phyloP scores from a whole-genome alignment of 768 basidiomycete genomes.

The Lentinula sp. region DNA sequence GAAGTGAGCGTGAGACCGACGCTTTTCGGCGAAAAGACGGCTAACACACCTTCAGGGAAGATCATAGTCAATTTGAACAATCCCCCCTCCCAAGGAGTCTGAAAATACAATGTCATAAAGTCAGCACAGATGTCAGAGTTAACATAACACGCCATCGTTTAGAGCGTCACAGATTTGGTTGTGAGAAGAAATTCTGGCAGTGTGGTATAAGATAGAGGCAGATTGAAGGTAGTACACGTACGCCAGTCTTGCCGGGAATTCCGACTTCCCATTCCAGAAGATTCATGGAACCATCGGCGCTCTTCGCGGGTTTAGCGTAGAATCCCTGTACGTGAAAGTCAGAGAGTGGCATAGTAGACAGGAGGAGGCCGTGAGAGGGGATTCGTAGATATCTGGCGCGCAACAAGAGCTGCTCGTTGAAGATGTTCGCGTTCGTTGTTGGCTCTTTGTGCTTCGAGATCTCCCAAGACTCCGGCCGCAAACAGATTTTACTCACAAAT shows the following conservation, averaged over 20 bases:
- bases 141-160: constrained; percentile 8
- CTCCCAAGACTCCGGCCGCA: not conserved
- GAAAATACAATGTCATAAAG: constrained; percentile 3
- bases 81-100: constrained; percentile 99
- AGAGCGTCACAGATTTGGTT: constrained; percentile 2
- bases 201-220: constrained; percentile 6
- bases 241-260: constrained; percentile 87
- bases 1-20: not conserved
- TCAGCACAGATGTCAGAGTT: constrained; percentile 10
- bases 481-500: constrained; percentile 58
- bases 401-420: not conserved
- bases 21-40: not conserved
- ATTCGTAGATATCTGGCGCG: not conserved
- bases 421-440: not conserved
- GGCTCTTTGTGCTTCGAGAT: not conserved
- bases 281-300: constrained; percentile 90
- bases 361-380: not conserved
- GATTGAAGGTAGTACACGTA: constrained; percentile 35
- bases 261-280: constrained; percentile 99
- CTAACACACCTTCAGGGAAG: constrained; percentile 83
- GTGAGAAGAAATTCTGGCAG: constrained; percentile 3
- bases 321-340: constrained; percentile 62
- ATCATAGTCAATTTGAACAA: constrained; percentile 89
- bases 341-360: not conserved
- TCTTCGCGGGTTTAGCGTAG: constrained; percentile 90